phyloP scores from a whole-genome alignment of 2,329 filamentous ascomycete genomes.

The Trichoderma sp. region DNA sequence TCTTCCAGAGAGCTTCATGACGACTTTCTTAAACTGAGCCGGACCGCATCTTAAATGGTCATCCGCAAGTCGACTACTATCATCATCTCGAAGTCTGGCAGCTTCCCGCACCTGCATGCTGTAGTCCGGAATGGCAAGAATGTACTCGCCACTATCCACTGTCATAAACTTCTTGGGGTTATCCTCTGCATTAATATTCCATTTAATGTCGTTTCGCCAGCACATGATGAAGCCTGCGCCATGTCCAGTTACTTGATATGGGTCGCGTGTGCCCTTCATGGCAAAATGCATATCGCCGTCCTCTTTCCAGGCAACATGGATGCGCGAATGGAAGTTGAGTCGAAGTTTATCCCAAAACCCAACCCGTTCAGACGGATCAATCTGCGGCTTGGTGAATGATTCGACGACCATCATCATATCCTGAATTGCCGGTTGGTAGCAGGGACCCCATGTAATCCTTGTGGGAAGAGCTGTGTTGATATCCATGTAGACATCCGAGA shows the following conservation, averaged over 20 bases:
- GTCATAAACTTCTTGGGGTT: constrained; percentile 93
- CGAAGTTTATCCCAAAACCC: constrained; percentile 99
- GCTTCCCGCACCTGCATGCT: constrained; percentile 78
- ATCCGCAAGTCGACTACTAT: constrained; percentile 59
- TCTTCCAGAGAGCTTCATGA: constrained; percentile 97
- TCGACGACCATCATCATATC: constrained; percentile 99
- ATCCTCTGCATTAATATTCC: constrained; percentile 78
- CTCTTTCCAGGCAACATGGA: constrained; percentile 87
- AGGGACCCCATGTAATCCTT: constrained; percentile 93
- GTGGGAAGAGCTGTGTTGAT: constrained; percentile 93
- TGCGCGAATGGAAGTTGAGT: constrained; percentile 86
- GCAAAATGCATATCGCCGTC: constrained; percentile 94
- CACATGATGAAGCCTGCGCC: constrained; percentile 98
- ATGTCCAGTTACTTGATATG: constrained; percentile 87
- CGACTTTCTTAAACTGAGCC: constrained; percentile 96
- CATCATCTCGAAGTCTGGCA: constrained; percentile 47
- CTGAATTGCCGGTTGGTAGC: constrained; percentile 95
- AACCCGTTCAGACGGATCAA: constrained; percentile 88
- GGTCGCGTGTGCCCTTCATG: constrained; percentile 87
- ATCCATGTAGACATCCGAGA: constrained; percentile 85
- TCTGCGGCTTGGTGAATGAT: constrained; percentile 91
- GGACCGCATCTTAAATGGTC: constrained; percentile 69
- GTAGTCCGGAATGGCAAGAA: constrained; percentile 91
- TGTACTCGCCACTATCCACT: constrained; percentile 91
- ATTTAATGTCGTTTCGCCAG: constrained; percentile 90